These are phyloP conservation scores for Podaxis sp. DNA, from an alignment of 768 basidiomycete species.

Conservation along the genomic window DNA sequence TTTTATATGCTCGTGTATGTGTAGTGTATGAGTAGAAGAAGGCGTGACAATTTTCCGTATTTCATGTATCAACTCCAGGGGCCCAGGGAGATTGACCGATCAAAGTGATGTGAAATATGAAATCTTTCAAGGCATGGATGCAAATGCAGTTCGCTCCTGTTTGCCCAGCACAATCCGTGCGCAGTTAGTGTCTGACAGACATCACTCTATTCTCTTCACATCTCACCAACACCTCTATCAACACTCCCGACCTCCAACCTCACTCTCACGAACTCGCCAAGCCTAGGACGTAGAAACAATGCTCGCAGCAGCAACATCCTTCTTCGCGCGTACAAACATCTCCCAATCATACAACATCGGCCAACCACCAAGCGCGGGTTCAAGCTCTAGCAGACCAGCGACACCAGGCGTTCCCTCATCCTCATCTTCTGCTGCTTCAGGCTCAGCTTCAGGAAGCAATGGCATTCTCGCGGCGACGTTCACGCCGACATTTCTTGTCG, in stretches of 20 bases:
- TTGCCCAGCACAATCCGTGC: background rate
- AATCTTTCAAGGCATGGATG: background rate
- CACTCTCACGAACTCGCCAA: background rate
- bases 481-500: constrained; percentile 64
- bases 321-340: constrained; percentile 79
- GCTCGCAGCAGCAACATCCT: constrained; percentile 82
- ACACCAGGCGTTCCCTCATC: constrained; percentile 40
- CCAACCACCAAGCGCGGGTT: constrained; percentile 23
- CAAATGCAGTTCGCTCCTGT: too few species aligned
- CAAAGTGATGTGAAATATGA: background rate
- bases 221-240: background rate
- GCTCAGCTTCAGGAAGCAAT: constrained; percentile 8
- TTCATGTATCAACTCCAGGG: too few species aligned
- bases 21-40: background rate
- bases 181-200: background rate
- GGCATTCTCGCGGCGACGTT: constrained; percentile 38
- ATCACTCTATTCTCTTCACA: background rate
- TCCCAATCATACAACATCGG: constrained; percentile 79
- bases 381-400: constrained; percentile 42
- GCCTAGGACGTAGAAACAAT: constrained; percentile 34
- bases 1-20: background rate
- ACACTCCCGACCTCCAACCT: background rate
- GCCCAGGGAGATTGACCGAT: background rate
- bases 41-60: background rate
- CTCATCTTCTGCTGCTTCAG: constrained; percentile 22